These are phyloP conservation scores for Avena atlantica DNA, from an alignment of 176 grass and related monocot genomes.

Conservation along the genomic window DNA sequence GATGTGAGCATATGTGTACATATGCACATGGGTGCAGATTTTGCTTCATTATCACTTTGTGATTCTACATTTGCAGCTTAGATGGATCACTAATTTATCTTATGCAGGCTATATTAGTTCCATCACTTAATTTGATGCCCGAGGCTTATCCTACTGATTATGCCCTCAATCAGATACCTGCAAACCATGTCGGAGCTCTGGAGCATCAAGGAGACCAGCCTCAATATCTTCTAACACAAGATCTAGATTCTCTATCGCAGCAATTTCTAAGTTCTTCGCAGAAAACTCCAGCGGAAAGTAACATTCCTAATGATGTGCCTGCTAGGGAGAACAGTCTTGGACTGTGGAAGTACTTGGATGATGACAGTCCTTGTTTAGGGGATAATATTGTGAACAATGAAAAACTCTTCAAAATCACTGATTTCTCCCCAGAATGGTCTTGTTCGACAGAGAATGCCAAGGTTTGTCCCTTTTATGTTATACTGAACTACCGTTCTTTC, in stretches of 20 bases:
- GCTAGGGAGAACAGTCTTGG: conserved; percentile 62
- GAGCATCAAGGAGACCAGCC: conserved; percentile 50
- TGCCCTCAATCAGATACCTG: conserved; percentile 41
- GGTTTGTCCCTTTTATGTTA: conserved; percentile 52
- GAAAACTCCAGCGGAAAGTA: conserved; percentile 35
- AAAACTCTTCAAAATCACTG: conserved; percentile 71
- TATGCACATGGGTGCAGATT: conserved; percentile 12
- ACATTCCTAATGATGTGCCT: conserved; percentile 48
- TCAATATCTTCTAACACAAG: conserved; percentile 30
- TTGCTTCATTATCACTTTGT: conserved; percentile 24
- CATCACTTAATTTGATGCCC: conserved; percentile 30
- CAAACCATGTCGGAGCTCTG: conserved; percentile 36
- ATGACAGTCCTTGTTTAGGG: conserved; percentile 48
- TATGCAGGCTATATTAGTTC: conserved; percentile 48
- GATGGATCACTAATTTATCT: conserved; percentile 20
- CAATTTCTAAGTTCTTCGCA: conserved; percentile 34
- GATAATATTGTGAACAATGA: conserved; percentile 40
- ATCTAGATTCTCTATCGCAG: conserved; percentile 52
- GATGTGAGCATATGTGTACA: conserved; percentile 22
- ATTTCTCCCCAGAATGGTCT: conserved; percentile 88
- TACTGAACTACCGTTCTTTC: conserved; percentile 17
- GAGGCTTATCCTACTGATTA: conserved; percentile 44
- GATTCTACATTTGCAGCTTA: conserved; percentile 18
- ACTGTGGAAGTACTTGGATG: conserved; percentile 65
- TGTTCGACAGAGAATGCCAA: conserved; percentile 80